Evolutionary conservation across 164 flowering plant species (phyloP).

Genomic region (Piper betle): DNA sequence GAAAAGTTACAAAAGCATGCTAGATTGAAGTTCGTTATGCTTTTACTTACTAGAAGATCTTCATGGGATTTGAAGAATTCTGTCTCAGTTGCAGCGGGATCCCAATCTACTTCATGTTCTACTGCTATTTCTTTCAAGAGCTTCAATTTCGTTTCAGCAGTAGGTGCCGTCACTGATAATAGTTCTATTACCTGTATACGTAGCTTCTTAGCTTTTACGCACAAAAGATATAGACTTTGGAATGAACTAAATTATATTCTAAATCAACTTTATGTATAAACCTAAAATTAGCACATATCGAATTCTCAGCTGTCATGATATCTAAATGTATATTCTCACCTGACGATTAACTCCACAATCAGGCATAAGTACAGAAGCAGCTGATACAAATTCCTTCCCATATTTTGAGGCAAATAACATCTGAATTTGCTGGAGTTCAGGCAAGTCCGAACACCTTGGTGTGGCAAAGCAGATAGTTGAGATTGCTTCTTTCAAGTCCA

Average conservation of each 20-base stretch:
- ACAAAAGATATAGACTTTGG: too few species aligned
- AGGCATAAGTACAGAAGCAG: conserved; percentile 88
- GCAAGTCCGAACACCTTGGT: conserved; percentile 93
- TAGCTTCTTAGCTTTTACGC: background rate
- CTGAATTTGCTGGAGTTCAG: conserved; percentile 89
- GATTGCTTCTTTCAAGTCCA: conserved; percentile 94
- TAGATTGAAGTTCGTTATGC: background rate
- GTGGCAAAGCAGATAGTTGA: conserved; percentile 94
- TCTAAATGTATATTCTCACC: too few species aligned
- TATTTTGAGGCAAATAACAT: conserved; percentile 66
- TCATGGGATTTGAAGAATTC: conserved; percentile 71
- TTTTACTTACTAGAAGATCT: conserved; percentile 60
- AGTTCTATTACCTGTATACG: conserved; percentile 61
- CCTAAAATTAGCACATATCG: too few species aligned
- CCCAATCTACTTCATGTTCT: conserved; percentile 86
- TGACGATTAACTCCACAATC: conserved; percentile 96
- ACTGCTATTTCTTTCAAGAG: conserved; percentile 90
- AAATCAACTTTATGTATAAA: too few species aligned
- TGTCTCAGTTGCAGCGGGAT: conserved; percentile 67
- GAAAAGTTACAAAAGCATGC: background rate
- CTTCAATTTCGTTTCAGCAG: conserved; percentile 72
- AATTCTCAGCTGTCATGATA: too few species aligned
- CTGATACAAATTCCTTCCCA: conserved; percentile 82
- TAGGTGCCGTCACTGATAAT: conserved; percentile 80
- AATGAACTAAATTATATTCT: too few species aligned